A percentile compares a stretch with the other conserved stretches of the same genome.
Evolutionary conservation across 805 yeast species (phyloP).

Genomic region (Yarrowia hollandica): DNA sequence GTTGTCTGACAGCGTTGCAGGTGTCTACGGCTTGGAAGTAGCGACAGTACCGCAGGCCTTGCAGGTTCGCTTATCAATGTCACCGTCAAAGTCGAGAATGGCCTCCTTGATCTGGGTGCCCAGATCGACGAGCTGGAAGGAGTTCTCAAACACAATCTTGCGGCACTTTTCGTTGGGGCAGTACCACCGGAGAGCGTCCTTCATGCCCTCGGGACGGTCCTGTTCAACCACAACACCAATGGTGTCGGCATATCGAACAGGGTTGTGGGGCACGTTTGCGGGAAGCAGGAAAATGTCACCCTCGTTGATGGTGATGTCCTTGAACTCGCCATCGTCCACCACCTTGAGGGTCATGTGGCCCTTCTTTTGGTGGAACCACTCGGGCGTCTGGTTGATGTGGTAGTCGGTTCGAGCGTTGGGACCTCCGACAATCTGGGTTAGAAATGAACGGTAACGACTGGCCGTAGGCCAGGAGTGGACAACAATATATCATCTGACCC

Average conservation of each 20-base stretch:
- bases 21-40: slow-evolving; percentile 25
- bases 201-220: slow-evolving; percentile 71
- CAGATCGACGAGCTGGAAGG: slow-evolving; percentile 73
- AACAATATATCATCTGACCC: neutral
- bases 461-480: neutral
- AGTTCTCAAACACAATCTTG: slow-evolving; percentile 63
- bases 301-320: slow-evolving; percentile 71
- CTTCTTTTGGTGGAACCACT: slow-evolving; percentile 84
- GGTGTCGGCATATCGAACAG: slow-evolving; percentile 81
- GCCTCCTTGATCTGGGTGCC: slow-evolving; percentile 91
- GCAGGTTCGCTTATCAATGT: slow-evolving; percentile 68
- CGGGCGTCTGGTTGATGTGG: slow-evolving; percentile 92
- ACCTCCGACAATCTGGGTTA: slow-evolving; percentile 73
- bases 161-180: slow-evolving; percentile 61
- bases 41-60: slow-evolving; percentile 61
- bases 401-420: slow-evolving; percentile 93
- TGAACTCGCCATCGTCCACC: slow-evolving; percentile 75
- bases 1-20: too few species aligned
- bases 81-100: slow-evolving; percentile 66
- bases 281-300: slow-evolving; percentile 90
- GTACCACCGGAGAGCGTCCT: slow-evolving; percentile 85
- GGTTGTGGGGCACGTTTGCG: slow-evolving; percentile 83
- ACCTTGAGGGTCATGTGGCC: slow-evolving; percentile 84
- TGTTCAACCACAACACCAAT: slow-evolving; percentile 91
- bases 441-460: neutral